Base-by-base conservation (phyloP, 176 grass and related monocot genomes). In the Raddia distichophylla region DNA sequence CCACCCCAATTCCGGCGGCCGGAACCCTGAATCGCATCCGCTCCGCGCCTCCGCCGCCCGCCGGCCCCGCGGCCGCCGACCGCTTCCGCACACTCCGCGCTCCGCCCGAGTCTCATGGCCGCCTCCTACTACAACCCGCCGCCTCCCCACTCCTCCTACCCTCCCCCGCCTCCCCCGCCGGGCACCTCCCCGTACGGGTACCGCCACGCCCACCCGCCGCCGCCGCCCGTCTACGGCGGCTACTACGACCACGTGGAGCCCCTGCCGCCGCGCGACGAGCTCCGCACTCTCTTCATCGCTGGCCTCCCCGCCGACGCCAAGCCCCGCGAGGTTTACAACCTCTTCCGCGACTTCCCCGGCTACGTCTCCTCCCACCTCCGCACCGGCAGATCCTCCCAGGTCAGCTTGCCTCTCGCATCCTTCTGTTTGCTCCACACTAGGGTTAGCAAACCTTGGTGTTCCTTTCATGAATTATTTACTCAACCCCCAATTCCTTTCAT, bases 271-370 rank as follows among this genome's bases (percentile, higher is more conserved):
- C 84, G 74, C 52, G 89, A 93, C 80, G 90, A 95, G 87, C 85
- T 98, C 43, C 89, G 93, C 56, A 95, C 96, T n/a, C 84, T 98
- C 65, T 98, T 98, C 70, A 54, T 98, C 47, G 93, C 93, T 5
- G 93, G 96, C 19, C 82, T 98, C 72, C 96, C 93, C 61, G 84
- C 80, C 48, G 93, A 95, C 55, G 85, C 77, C 40, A 94, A 90
- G 82, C 63, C 93, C 32, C 93, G 96, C 56, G 96, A 98, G 87
- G 86, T 98, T 77, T 98, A 91, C 82, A 95, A 95, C 79, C 93
- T 98, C 71, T 98, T 98, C 82, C 91, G 93, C 27, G 96, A 95
- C 82, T 95, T 98, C 70, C 88, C 92, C 6, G 90, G 96, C 27
- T 98, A 93, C 73, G 74, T 90, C 60, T 98, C 93, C 47, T 91